Base-by-base conservation (phyloP, 306 rosid species). In the Ormosia semicastrata region DNA sequence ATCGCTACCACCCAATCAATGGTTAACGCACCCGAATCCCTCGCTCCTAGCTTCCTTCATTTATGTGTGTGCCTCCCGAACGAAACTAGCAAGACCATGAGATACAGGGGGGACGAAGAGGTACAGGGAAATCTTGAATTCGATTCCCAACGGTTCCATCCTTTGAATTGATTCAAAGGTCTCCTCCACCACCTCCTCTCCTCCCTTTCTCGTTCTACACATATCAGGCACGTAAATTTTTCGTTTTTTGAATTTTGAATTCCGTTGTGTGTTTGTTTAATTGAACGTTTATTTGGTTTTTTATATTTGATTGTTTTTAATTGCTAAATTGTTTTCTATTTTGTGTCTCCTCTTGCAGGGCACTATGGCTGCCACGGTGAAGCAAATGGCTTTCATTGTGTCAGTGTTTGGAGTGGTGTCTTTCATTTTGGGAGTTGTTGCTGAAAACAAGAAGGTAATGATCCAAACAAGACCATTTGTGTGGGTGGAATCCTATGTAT, bases 371-470 rank as follows among this genome's bases (percentile, higher is more conserved):
- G 68, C 53, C 44, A 67, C 82, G 24, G 32, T 46, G 37, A 86
- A 86, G 63, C 86, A 82, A 11, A 86, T 86, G 89, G 39, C 84
- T 34, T 8, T 14, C 1, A 53, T 74, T 33, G 68, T 82, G 4
- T 2, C 75, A 0, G 0, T 2, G 17, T 79, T 79, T 10, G 86
- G 86, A 1, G 4, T 74, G 0, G 8, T 14, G 4, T 86, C 89
- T 6, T 86, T 86, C 54, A 2, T 86, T 52, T 63, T 86, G 11
- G 89, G 86, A 2, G 72, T 86, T 62, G 0, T 86, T 36, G 89
- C 86, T 17, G 89, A 82, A 79, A 74, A 82, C 71, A 86, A 86
- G 10, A 86, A 86, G 89, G 86, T 86, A 69, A 65, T 29, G 0
- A 71, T 18, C 24, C 58, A 30, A 64, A 8, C 74, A 14, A 8